A percentile compares a stretch with the other conserved stretches of the same genome.
Conservation (phyloP, 495 filamentous ascomycete species). For the Xylaria bambusicola region DNA sequence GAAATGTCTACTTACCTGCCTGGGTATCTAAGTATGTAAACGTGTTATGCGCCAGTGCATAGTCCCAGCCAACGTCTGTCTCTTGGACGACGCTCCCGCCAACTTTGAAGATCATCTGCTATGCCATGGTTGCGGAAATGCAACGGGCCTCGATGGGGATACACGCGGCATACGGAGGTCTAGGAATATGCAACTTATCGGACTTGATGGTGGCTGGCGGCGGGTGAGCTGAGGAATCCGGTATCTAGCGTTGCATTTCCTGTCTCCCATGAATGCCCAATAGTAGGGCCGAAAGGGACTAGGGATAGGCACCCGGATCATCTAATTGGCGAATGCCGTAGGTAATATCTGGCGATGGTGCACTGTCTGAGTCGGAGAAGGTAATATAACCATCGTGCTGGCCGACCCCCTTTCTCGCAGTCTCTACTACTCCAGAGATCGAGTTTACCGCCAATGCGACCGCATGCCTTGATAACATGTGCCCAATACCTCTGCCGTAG, state of each 20-base stretch:
- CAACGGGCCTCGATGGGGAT: no score
- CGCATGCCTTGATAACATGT: neutral
- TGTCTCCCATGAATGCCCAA: constrained; percentile 8
- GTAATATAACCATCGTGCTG: neutral
- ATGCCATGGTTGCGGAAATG: no score
- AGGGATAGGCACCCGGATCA: neutral
- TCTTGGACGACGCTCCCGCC: no score
- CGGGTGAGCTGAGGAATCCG: constrained; percentile 15
- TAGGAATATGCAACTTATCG: no score
- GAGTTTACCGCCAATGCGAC: constrained; percentile 3
- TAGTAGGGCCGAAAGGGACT: constrained; percentile 12
- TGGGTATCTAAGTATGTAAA: no score
- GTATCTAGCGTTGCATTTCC: constrained; percentile 1
- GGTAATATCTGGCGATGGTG: neutral
- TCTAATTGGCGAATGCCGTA: constrained; percentile 7
- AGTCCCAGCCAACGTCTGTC: no score
- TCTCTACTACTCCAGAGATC: neutral
- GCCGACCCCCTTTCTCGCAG: constrained; percentile 6
- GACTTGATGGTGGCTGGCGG: neutral
- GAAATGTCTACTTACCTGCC: no score
- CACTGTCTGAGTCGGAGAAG: constrained; percentile 12
- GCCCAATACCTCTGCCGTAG: neutral
- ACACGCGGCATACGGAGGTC: no score
- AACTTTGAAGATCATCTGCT: no score
- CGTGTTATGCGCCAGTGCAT: no score